phyloP scores from a whole-genome alignment of 2,329 filamentous ascomycete genomes.

The Westerdykella aurantiaca region DNA sequence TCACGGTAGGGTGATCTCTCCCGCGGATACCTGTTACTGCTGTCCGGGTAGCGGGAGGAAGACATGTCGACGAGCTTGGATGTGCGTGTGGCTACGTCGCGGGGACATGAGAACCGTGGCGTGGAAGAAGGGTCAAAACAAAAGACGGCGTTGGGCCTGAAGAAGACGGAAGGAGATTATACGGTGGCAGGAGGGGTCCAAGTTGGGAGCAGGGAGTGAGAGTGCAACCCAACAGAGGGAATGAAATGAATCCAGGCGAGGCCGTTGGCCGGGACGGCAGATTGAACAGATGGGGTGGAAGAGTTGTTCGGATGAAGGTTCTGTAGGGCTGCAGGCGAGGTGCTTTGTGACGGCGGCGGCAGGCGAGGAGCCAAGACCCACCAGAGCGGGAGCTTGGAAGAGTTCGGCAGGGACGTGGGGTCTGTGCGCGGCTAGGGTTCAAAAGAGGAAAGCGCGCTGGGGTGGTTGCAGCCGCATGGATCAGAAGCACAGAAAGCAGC shows the following conservation, averaged over 20 bases:
- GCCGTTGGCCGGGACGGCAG: too few relatives aligned
- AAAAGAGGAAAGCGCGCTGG: conserved; percentile 5
- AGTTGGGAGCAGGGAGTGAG: too few relatives aligned
- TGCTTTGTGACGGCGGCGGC: too few relatives aligned
- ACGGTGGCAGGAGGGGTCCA: too few relatives aligned
- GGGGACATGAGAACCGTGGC: conserved; percentile 12
- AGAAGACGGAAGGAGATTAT: too few relatives aligned
- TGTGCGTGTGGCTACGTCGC: background rate
- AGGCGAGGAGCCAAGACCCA: background rate
- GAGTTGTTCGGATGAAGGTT: background rate
- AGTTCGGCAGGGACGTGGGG: background rate
- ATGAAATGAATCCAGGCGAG: too few relatives aligned
- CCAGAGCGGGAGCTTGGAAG: conserved; percentile 6
- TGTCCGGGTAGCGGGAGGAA: conserved; percentile 31
- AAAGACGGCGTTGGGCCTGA: background rate
- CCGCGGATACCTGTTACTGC: conserved; percentile 35
- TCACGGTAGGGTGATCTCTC: conserved; percentile 56
- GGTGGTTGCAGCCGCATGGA: conserved; percentile 12
- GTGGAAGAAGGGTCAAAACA: background rate
- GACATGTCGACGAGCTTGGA: conserved; percentile 23
- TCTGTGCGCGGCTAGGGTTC: conserved; percentile 1
- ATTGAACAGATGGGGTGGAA: background rate
- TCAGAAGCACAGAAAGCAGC: background rate
- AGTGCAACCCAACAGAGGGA: too few relatives aligned
- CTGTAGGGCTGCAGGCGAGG: too few relatives aligned